Percentiles rank a stretch among this genome's conserved stretches.
Evolutionary conservation across 176 grass and related monocot genomes (phyloP).

Genomic region (Ananas comosus): DNA sequence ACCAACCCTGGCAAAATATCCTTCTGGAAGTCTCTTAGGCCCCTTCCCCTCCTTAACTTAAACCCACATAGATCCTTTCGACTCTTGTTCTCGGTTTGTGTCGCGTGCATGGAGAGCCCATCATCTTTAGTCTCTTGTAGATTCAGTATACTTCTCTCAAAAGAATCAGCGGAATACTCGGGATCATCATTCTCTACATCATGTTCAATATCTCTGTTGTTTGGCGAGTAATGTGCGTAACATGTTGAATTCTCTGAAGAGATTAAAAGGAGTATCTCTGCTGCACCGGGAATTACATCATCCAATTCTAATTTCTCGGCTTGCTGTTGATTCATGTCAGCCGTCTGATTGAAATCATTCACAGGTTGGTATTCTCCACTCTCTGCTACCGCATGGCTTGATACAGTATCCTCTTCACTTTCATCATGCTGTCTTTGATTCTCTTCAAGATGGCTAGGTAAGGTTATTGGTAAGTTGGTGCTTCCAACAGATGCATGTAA

Average conservation of each 20-base stretch:
- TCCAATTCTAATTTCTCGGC: conserved; percentile 18
- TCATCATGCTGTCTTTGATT: conserved; percentile 15
- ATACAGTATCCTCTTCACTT: conserved; percentile 41
- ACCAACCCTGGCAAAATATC: conserved; percentile 80
- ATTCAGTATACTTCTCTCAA: conserved; percentile 42
- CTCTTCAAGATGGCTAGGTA: conserved; percentile 11
- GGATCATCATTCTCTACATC: conserved; percentile 16
- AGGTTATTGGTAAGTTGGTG: conserved; percentile 28
- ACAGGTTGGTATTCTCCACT: conserved; percentile 13
- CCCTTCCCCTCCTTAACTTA: conserved; percentile 72
- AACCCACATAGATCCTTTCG: conserved; percentile 27
- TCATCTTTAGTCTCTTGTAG: conserved; percentile 62
- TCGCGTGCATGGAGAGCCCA: conserved; percentile 28
- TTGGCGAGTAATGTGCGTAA: conserved; percentile 2
- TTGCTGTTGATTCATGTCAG: conserved; percentile 18
- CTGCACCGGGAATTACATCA: conserved; percentile 27
- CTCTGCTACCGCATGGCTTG: conserved; percentile 21
- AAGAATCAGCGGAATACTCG: conserved; percentile 48
- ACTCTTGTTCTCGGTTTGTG: conserved; percentile 27
- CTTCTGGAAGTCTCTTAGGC: conserved; percentile 72
- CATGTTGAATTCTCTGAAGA: conserved; percentile 26
- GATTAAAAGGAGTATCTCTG: conserved; percentile 67
- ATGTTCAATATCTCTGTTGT: conserved; percentile 10
- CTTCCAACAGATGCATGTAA: conserved; percentile 45
- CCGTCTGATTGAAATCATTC: conserved; percentile 8